phyloP scores from a whole-genome alignment of 2,329 filamentous ascomycete species.

The Calonectria honghensis region DNA sequence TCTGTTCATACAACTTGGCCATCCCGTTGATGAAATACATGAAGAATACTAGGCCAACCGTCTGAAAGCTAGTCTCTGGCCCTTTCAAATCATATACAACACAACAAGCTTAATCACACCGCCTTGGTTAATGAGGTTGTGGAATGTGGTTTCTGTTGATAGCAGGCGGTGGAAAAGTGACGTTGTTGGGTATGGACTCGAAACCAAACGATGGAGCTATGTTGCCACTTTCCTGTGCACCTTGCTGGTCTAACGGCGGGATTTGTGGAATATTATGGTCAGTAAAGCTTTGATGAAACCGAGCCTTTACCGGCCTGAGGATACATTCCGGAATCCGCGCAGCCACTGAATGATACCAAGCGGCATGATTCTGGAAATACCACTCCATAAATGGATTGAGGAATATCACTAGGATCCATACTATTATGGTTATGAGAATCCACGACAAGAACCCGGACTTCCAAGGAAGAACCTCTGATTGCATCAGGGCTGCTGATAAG shows the following conservation, averaged over 20 bases:
- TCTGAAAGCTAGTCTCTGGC: not conserved
- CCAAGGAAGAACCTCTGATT: not conserved
- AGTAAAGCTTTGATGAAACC: not conserved
- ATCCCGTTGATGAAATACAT: not conserved
- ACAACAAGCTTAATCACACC: not conserved
- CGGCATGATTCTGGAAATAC: not conserved
- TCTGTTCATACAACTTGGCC: not conserved
- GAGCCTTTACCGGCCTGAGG: not conserved
- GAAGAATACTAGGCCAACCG: not conserved
- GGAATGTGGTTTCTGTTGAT: not conserved
- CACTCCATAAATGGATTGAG: not conserved
- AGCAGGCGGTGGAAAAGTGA: not conserved
- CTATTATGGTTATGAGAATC: not conserved
- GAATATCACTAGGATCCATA: not conserved
- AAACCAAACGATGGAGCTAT: not conserved
- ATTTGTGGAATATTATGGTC: not conserved
- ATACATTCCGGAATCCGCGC: not conserved
- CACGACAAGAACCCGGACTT: not conserved
- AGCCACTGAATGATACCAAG: not conserved
- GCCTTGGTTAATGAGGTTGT: not conserved
- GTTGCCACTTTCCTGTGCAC: not conserved
- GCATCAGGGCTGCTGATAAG: not conserved
- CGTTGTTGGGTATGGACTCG: too few relatives aligned
- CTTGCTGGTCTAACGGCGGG: not conserved
- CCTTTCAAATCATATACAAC: not conserved